A percentile compares a stretch with the other conserved stretches of the same genome.
Conservation (phyloP, 2,329 filamentous ascomycete genomes). For the Didymella pomorum region DNA sequence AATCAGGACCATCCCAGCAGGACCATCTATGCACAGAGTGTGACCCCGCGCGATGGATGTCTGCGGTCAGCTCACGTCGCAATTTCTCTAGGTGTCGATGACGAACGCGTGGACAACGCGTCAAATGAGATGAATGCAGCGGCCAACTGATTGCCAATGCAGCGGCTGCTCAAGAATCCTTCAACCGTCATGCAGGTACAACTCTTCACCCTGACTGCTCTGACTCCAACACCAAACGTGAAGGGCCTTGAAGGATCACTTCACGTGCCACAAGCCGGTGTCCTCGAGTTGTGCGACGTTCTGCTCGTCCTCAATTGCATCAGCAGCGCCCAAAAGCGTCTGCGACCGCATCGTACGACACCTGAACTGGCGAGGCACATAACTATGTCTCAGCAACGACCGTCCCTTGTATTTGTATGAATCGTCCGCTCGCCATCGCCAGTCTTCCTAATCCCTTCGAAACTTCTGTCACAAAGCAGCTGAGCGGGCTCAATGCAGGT, state of each 20-base stretch:
- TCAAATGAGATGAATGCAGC: conserved; percentile 1
- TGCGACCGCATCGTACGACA: conserved; percentile 15
- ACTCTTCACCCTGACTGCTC: neutral
- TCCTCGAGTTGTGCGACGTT: conserved; percentile 12
- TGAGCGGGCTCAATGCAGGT: conserved; percentile 10
- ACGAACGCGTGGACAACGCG: conserved; percentile 1
- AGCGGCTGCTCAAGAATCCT: conserved; percentile 10
- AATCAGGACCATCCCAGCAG: conserved; percentile 6
- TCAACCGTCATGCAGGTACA: conserved; percentile 15
- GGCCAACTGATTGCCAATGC: conserved; percentile 7
- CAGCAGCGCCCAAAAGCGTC: conserved; percentile 17
- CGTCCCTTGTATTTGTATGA: conserved; percentile 3
- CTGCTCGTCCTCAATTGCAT: conserved; percentile 11
- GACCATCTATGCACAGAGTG: neutral
- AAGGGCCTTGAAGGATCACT: neutral
- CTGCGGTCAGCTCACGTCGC: conserved; percentile 11
- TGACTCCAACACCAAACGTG: neutral
- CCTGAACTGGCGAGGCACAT: conserved; percentile 7
- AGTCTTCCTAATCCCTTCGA: neutral
- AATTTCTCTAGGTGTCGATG: neutral
- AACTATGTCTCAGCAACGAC: conserved; percentile 1
- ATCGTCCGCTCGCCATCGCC: conserved; percentile 7
- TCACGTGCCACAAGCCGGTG: conserved; percentile 5
- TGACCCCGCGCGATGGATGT: conserved; percentile 1
- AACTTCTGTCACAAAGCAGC: conserved; percentile 3